phyloP scores from a whole-genome alignment of 495 filamentous ascomycete species.

The Sordaria brevicollis region DNA sequence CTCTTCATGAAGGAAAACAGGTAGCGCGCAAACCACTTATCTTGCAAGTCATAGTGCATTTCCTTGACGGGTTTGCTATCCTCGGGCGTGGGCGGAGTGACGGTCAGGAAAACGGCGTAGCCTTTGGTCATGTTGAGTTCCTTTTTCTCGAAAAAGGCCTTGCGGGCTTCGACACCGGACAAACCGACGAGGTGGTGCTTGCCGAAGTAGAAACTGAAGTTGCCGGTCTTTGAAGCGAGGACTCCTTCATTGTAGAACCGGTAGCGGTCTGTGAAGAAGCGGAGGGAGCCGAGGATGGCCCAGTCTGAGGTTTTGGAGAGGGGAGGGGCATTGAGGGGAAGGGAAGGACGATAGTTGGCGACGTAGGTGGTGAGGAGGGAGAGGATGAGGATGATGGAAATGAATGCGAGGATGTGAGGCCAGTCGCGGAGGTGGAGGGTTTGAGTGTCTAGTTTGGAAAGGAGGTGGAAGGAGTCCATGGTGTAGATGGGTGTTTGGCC shows the following conservation, averaged over 20 bases:
- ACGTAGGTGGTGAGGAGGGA: constrained; percentile 1
- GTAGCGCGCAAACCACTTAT: constrained; percentile 9
- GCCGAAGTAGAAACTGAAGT: constrained; percentile 41
- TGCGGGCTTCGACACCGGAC: constrained; percentile 27
- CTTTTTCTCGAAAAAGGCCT: constrained; percentile 33
- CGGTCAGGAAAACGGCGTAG: constrained; percentile 20
- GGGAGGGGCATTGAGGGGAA: constrained; percentile 10
- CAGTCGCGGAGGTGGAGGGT: neutral
- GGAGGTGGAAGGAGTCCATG: neutral
- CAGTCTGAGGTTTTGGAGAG: constrained; percentile 8
- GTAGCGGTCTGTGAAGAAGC: constrained; percentile 13
- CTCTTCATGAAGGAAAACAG: constrained; percentile 14
- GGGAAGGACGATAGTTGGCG: constrained; percentile 6
- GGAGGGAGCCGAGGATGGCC: constrained; percentile 12
- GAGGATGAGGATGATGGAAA: neutral
- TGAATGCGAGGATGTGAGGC: neutral
- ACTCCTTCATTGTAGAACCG: constrained; percentile 7
- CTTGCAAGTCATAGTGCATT: constrained; percentile 3
- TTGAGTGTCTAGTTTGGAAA: neutral
- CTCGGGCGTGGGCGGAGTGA: constrained; percentile 2
- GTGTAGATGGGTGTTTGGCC: neutral
- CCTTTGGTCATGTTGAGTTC: constrained; percentile 31
- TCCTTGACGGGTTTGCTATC: neutral
- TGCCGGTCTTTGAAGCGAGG: constrained; percentile 18
- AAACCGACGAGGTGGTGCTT: constrained; percentile 31